Evolutionary conservation across 139 green algal species (phyloP), one percentile per base, ranked within the genome.

Genomic region (Zygnema circumcarinatum): DNA sequence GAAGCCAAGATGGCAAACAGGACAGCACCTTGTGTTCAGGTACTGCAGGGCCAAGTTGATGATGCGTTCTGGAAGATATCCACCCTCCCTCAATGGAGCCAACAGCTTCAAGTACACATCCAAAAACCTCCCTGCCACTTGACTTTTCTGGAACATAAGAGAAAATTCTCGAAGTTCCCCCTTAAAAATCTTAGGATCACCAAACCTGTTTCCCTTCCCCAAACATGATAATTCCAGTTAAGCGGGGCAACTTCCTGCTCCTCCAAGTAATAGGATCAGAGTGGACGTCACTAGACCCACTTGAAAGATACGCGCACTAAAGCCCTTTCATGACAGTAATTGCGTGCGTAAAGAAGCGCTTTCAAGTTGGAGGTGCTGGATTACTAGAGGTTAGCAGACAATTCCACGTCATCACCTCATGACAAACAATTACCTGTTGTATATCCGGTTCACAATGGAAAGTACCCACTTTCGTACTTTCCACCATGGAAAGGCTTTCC

Each of bases 381-480:
- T n/a, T n/a, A n/a, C n/a, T n/a, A n/a, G n/a, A n/a, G n/a, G n/a
- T n/a, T n/a, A n/a, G n/a, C n/a, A n/a, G n/a, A n/a, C n/a, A n/a
- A n/a, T n/a, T n/a, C n/a, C n/a, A n/a, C n/a, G n/a, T n/a, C n/a
- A n/a, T n/a, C n/a, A n/a, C n/a, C n/a, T n/a, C n/a, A n/a, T n/a
- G n/a, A n/a, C n/a, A n/a, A n/a, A n/a, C n/a, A 78, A 3, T 38
- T 32, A 88, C 90, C 90, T 74, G 39, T 67, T 88, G 82, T 87
- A 93, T 38, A 91, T 25, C 67, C 85, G 78, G 73, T 94, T 92
- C 62, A 93, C 78, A 79, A 92, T 95, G 92, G 98, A 96, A 87
- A 98, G 92, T 25, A 75, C 92, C 97, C 97, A 99, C 93, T 99
- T 99, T 90, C 97, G 97, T 39, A 92, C 91, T 88, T 99, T 99